A percentile compares a stretch with the other conserved stretches of the same genome.
phyloP scores from a whole-genome alignment of 2,329 filamentous ascomycete species.

The Ceratocystis colombiana region DNA sequence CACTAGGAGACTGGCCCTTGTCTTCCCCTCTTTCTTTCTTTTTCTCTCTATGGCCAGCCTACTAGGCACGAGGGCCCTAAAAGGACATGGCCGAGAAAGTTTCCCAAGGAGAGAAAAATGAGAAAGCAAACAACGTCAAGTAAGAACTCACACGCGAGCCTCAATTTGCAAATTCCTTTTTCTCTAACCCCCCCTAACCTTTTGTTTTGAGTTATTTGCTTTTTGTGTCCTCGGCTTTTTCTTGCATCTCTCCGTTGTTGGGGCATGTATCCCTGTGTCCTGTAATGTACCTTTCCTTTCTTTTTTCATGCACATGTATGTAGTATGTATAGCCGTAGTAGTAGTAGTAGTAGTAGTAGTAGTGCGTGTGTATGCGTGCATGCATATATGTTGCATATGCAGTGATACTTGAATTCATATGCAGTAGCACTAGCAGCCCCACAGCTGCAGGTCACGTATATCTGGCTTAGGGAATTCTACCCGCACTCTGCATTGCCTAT shows the following conservation, averaged over 20 bases:
- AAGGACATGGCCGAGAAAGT: neutral
- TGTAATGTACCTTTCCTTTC: neutral
- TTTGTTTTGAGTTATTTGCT: neutral
- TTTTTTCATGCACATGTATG: neutral
- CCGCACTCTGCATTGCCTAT: neutral
- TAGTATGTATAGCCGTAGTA: too few relatives aligned
- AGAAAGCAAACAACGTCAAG: neutral
- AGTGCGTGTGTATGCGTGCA: neutral
- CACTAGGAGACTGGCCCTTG: neutral
- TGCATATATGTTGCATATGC: neutral
- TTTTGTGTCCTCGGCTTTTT: neutral
- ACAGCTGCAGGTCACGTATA: neutral
- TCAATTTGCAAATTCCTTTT: neutral
- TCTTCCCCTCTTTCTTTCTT: neutral
- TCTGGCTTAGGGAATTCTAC: neutral
- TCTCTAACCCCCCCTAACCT: neutral
- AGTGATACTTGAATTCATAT: neutral
- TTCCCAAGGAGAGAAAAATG: neutral
- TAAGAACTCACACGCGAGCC: too few relatives aligned
- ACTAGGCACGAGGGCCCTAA: neutral
- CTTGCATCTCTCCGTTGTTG: neutral
- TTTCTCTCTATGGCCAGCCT: neutral
- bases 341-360: too few relatives aligned
- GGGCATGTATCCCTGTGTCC: neutral
- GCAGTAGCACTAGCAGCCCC: neutral